phyloP scores from a whole-genome alignment of 768 basidiomycete genomes.

The Lentinus brumalis region DNA sequence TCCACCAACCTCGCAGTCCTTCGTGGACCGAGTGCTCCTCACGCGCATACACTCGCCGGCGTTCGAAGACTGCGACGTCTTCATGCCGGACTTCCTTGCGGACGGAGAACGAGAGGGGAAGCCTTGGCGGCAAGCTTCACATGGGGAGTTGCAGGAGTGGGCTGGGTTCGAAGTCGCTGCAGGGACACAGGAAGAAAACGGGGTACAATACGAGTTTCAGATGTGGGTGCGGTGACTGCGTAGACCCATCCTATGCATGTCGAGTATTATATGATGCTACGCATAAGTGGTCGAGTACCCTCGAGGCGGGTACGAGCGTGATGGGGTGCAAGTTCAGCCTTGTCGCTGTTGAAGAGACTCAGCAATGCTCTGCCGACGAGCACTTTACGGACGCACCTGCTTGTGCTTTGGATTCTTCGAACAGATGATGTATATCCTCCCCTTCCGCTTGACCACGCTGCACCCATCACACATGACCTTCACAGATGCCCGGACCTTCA shows the following conservation, averaged over 20 bases:
- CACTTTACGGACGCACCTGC: constrained; percentile 58
- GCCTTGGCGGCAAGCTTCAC: constrained; percentile 59
- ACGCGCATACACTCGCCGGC: constrained; percentile 78
- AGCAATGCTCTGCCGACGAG: not conserved
- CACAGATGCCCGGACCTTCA: constrained; percentile 96
- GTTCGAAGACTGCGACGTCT: constrained; percentile 84
- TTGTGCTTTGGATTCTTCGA: constrained; percentile 96
- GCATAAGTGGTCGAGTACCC: not conserved
- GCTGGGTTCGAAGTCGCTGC: constrained; percentile 76
- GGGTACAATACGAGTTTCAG: constrained; percentile 86
- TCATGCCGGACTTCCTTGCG: constrained; percentile 74
- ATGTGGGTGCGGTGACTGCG: constrained; percentile 74
- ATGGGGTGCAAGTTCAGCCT: constrained; percentile 19
- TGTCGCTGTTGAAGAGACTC: constrained; percentile 26
- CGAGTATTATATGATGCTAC: not conserved
- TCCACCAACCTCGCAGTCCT: constrained; percentile 37
- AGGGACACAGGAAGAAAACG: constrained; percentile 81
- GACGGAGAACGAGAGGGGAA: constrained; percentile 17
- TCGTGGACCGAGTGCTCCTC: constrained; percentile 82
- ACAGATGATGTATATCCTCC: constrained; percentile 90
- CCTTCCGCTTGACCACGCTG: constrained; percentile 84
- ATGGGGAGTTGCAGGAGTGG: constrained; percentile 73
- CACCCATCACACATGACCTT: constrained; percentile 96
- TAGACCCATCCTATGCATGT: not conserved
- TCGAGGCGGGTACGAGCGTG: not conserved